These are phyloP conservation scores for Endothia cerciana DNA, from an alignment of 2,329 filamentous ascomycete species.

Conservation along the genomic window DNA sequence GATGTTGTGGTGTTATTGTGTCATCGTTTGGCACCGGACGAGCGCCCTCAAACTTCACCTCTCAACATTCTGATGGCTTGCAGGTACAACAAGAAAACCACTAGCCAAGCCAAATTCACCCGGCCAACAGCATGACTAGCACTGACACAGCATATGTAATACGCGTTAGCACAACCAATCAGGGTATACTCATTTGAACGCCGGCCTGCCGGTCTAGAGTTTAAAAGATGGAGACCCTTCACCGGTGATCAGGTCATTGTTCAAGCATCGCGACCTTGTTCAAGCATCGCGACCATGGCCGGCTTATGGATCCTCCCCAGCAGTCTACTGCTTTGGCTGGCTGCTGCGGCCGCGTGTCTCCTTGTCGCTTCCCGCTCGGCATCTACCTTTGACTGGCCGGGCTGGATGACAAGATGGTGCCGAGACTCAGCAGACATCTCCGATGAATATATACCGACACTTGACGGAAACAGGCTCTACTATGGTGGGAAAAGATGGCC, in stretches of 20 bases:
- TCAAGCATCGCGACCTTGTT: constrained; percentile 18
- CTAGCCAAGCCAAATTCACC: neutral
- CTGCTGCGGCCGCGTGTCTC: neutral
- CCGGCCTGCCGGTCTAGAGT: neutral
- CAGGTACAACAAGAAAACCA: neutral
- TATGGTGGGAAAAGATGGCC: constrained; percentile 22
- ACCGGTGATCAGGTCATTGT: constrained; percentile 31
- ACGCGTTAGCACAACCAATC: constrained; percentile 1
- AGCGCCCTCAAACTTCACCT: no score
- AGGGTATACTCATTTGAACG: neutral
- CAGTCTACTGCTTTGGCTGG: neutral
- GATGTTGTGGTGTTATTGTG: no score
- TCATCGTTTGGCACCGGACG: no score
- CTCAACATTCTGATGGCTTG: neutral
- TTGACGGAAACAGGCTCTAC: constrained; percentile 21
- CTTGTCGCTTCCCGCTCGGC: constrained; percentile 1
- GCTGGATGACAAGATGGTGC: no score
- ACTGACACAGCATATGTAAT: neutral
- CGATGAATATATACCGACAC: neutral
- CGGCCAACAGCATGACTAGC: neutral
- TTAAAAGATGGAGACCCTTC: neutral
- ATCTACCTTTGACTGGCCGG: neutral
- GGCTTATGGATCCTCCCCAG: neutral
- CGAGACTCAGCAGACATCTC: neutral
- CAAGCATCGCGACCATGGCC: constrained; percentile 10